Conservation (phyloP, 2,329 filamentous ascomycete genomes). For the Nemania sp. region DNA sequence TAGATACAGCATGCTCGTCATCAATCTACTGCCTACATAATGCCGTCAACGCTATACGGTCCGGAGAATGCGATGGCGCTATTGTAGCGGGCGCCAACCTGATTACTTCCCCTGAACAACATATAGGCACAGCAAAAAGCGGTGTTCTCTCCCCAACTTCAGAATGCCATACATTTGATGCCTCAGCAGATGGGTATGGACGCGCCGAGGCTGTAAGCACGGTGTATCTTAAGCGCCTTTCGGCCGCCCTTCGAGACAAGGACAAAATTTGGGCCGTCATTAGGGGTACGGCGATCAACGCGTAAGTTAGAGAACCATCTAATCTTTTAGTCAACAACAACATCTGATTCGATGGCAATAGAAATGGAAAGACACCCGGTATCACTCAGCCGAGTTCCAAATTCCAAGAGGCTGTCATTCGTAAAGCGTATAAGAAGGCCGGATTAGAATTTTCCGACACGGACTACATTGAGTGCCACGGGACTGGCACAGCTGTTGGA, state of each 20-base stretch:
- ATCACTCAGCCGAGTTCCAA: not conserved
- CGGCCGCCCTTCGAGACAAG: slow-evolving; percentile 51
- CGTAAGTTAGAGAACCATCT: slow-evolving; percentile 43
- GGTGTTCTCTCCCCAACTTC: slow-evolving; percentile 53
- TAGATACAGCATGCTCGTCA: slow-evolving; percentile 53
- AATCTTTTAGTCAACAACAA: no score
- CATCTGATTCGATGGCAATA: not conserved
- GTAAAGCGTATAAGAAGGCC: slow-evolving; percentile 36
- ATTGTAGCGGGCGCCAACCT: slow-evolving; percentile 46
- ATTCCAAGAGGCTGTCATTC: slow-evolving; percentile 45
- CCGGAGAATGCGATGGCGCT: slow-evolving; percentile 42
- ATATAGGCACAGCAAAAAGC: slow-evolving; percentile 38
- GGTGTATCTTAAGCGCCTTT: not conserved
- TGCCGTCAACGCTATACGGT: slow-evolving; percentile 37
- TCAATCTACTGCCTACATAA: slow-evolving; percentile 44
- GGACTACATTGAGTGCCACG: not conserved
- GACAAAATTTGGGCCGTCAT: slow-evolving; percentile 36
- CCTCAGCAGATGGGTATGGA: slow-evolving; percentile 6
- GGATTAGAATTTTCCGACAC: no score
- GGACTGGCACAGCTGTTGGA: not conserved
- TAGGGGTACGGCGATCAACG: slow-evolving; percentile 37
- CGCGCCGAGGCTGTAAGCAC: slow-evolving; percentile 4
- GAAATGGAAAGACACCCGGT: not conserved
- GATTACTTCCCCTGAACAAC: slow-evolving; percentile 42
- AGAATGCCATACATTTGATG: slow-evolving; percentile 5